phyloP scores from a whole-genome alignment of 495 filamentous ascomycete genomes.

The Penicillium pulvis region DNA sequence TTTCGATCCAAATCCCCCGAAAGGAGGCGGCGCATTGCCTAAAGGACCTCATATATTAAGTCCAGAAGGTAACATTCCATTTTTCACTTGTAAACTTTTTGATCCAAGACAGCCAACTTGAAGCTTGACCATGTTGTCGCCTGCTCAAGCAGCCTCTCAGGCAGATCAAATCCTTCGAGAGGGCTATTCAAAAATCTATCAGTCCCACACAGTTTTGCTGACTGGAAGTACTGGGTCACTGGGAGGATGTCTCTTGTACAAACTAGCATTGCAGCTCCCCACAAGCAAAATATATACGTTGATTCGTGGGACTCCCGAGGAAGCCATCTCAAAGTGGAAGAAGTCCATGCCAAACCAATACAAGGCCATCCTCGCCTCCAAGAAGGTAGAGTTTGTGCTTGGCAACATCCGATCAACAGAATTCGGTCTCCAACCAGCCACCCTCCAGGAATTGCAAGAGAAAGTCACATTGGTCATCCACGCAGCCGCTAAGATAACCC shows the following conservation, averaged over 20 bases:
- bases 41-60: not conserved
- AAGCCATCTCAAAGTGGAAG: constrained; percentile 36
- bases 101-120: not conserved
- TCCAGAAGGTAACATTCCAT: not conserved
- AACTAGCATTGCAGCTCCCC: constrained; percentile 39
- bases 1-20: not conserved
- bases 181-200: constrained; percentile 34
- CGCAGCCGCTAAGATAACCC: constrained; percentile 38
- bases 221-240: constrained; percentile 42
- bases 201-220: constrained; percentile 37
- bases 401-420: constrained; percentile 35
- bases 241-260: constrained; percentile 42
- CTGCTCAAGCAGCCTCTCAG: constrained; percentile 13
- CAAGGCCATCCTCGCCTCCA: constrained; percentile 29
- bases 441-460: constrained; percentile 24
- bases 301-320: constrained; percentile 27
- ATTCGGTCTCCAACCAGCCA: constrained; percentile 28
- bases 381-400: constrained; percentile 35
- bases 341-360: constrained; percentile 37
- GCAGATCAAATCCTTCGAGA: constrained; percentile 26
- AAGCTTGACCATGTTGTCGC: constrained; percentile 17
- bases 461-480: constrained; percentile 43
- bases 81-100: too few relatives aligned
- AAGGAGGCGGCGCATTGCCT: not conserved
- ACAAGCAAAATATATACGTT: constrained; percentile 37